Base-by-base conservation (phyloP, 106 monocot species). In the Chionographis japonica region DNA sequence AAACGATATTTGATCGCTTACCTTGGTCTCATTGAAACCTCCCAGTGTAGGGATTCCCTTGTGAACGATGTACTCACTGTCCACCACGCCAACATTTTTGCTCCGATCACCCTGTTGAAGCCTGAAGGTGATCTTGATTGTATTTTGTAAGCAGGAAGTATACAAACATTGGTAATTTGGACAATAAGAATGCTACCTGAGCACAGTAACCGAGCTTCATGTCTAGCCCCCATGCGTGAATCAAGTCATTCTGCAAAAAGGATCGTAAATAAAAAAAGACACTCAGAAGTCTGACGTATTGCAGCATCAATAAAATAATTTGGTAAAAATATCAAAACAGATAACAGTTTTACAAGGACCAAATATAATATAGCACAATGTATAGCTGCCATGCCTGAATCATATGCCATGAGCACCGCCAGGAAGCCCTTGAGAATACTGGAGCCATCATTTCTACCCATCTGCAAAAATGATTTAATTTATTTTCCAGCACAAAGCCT, bases 371-470 rank as follows among this genome's bases (percentile, higher is more conserved):
- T 49, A 37, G 16, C 8, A 51, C 42, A 19, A 40, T 15, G 53
- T 16, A 70, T 20, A 50, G 46, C 42, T 27, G 14, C 54, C 36
- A 61, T 39, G 63, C 79, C 75, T 84, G 84, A 50, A 84, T 75
- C 72, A 84, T 68, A 75, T 85, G 35, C 84, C 84, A 84, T 50
- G 62, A 46, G 68, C 89, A 89, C 62, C 79, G 76, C 89, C 89
- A 89, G 36, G 89, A 72, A 59, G 79, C 68, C 68, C 60, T 89
- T 67, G 89, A 85, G 40, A 89, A 85, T 35, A 89, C 84, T 9
- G 89, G 89, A 68, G 85, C 89, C 89, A 85, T 85, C 81, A 89
- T 77, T 72, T 89, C 85, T 56, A 89, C 79, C 85, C 85, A 89
- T 37, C 89, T 89, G 65, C 53, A 76, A 62, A 61, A 50, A 46